Evolutionary conservation across 2,329 filamentous ascomycete genomes (phyloP), one percentile per base, ranked within the genome.

Genomic region (Nigrospora osmanthi): DNA sequence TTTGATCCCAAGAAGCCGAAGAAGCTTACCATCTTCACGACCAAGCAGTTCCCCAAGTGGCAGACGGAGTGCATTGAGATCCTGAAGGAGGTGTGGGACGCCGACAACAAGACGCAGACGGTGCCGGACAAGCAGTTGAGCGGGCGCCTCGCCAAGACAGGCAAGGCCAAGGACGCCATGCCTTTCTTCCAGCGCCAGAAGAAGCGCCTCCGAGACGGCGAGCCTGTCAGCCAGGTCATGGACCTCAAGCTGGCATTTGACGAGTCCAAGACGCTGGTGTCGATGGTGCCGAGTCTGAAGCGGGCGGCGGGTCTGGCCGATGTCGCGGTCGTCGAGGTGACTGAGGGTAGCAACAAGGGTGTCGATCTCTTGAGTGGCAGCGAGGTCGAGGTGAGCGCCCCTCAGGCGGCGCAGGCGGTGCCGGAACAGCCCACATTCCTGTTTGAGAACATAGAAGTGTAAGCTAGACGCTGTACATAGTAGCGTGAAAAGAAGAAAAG

Each of bases 111-210:
- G 52, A 69, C 72, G 11, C 68, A 86, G 44, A 44, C 62, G 52
- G 83, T 95, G 14, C 49, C 47, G 23, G 87, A 94, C 63, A 95
- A 94, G 72, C 81, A 80, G 46, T 72, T 96, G 39, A 87, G 82
- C 57, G 82, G 81, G 53, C 78, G 82, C 59, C 83, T 96, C 47
- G 81, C 81, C 54, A 95, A 95, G 73, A 75, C 89, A 59, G 82
- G 81, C 37, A 87, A 94, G 68, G 89, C 89, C 77, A 98, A 97
- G 80, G 93, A 94, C 70, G 91, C 89, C 3, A 97, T 97, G 91
- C 93, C 93, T 0, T 97, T 96, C 60, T 83, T 96, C 41, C 90
- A 97, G 69, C 69, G 65, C 7, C 72, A 97, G 48, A 96, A 96
- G 83, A 87, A 80, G 65, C 81, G 87, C 43, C 77, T 98, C 45